A percentile compares a stretch with the other conserved stretches of the same genome.
These are phyloP conservation scores for Westerdykella aurantiaca DNA, from an alignment of 2,329 filamentous ascomycete genomes.

Conservation along the genomic window DNA sequence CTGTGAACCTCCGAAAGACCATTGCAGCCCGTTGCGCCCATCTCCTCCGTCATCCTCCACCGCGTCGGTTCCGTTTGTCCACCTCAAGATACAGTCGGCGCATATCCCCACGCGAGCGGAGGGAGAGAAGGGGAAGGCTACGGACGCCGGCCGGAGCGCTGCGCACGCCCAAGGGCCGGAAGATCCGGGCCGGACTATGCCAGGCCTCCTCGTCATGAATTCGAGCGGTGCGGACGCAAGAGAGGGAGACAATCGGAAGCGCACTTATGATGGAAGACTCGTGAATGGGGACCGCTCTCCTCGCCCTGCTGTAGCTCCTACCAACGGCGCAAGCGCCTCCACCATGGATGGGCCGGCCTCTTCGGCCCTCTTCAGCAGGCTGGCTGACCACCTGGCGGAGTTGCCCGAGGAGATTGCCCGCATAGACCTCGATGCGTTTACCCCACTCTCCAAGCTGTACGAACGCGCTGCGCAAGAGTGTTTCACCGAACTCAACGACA, in stretches of 20 bases:
- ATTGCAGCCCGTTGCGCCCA: no score
- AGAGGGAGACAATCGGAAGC: slow-evolving; percentile 28
- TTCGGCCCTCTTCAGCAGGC: slow-evolving; percentile 3
- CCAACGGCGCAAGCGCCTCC: slow-evolving; percentile 13
- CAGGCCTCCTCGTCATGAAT: slow-evolving; percentile 46
- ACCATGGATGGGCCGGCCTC: slow-evolving; percentile 2
- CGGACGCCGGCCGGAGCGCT: slow-evolving; percentile 17
- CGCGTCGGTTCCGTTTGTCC: background rate
- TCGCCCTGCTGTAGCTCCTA: slow-evolving; percentile 4
- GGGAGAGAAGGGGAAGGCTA: slow-evolving; percentile 7
- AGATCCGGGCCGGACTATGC: slow-evolving; percentile 39
- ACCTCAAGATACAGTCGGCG: slow-evolving; percentile 16
- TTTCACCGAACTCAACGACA: slow-evolving; percentile 68
- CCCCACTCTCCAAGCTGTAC: slow-evolving; percentile 69
- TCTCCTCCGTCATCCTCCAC: background rate
- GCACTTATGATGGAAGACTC: slow-evolving; percentile 23
- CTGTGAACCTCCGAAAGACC: no score
- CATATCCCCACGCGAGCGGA: slow-evolving; percentile 3
- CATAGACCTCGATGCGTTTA: slow-evolving; percentile 64
- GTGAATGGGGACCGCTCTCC: slow-evolving; percentile 25
- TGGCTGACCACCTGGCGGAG: slow-evolving; percentile 21
- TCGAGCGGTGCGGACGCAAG: slow-evolving; percentile 37
- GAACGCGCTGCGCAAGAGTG: slow-evolving; percentile 75
- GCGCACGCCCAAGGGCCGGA: slow-evolving; percentile 27
- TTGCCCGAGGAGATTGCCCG: slow-evolving; percentile 55